Evolutionary conservation across 352 stramenopile species (phyloP).

Genomic region (Phytophthora ohioensis): DNA sequence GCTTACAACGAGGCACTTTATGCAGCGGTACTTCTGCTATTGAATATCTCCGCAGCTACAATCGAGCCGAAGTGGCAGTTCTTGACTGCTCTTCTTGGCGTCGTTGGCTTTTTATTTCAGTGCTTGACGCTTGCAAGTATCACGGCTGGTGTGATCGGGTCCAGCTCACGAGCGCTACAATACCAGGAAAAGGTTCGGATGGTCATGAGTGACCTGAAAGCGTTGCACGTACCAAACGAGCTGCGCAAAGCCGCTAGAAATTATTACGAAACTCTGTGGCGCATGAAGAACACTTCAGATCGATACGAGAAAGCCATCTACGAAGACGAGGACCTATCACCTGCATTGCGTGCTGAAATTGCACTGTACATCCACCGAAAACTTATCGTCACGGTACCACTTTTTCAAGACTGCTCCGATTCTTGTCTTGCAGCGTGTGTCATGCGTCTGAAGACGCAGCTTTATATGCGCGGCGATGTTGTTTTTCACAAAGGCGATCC

Average conservation of each 20-base stretch:
- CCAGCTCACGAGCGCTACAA: slow-evolving; percentile 57
- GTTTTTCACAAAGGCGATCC: slow-evolving; percentile 71
- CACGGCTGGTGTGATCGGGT: slow-evolving; percentile 56
- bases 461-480: slow-evolving; percentile 70
- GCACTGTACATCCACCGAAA: slow-evolving; percentile 69
- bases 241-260: slow-evolving; percentile 60
- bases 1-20: slow-evolving; percentile 64
- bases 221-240: slow-evolving; percentile 59
- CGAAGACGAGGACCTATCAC: slow-evolving; percentile 69
- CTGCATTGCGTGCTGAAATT: slow-evolving; percentile 61
- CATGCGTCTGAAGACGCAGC: slow-evolving; percentile 64
- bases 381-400: slow-evolving; percentile 58
- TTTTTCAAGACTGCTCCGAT: slow-evolving; percentile 70
- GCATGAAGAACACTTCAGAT: slow-evolving; percentile 75
- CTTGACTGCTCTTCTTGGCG: slow-evolving; percentile 44
- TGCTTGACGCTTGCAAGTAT: slow-evolving; percentile 64
- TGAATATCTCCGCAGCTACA: slow-evolving; percentile 59
- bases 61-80: slow-evolving; percentile 53
- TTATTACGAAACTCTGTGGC: slow-evolving; percentile 75
- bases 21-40: slow-evolving; percentile 49
- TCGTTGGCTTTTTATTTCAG: slow-evolving; percentile 62
- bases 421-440: slow-evolving; percentile 62
- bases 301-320: slow-evolving; percentile 78
- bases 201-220: slow-evolving; percentile 75
- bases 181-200: slow-evolving; percentile 71